Base-by-base conservation (phyloP, 257 asterid genomes). In the Forsythia suspensa region DNA sequence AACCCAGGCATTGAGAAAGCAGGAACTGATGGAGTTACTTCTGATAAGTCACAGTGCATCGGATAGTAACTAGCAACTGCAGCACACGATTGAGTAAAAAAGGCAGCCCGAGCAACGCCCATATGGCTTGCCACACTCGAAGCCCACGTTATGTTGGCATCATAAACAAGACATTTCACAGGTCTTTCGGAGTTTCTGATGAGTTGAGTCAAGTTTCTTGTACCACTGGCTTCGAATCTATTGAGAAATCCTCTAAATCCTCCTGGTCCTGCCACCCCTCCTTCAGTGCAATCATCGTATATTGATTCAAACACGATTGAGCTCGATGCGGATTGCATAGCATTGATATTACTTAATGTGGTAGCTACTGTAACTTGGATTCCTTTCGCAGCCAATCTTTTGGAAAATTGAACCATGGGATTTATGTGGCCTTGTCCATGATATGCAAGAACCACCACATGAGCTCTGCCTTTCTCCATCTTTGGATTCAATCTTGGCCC, bases 351-450 rank as follows among this genome's bases (percentile, higher is more conserved):
- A 39, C 88, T 86, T 73, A 85, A 79, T 2, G 88, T 86, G 18
- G 91, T 84, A 37, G 86, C 82, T 73, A 87, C 74, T 10, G 93
- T 86, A 74, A 90, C 75, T 77, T 84, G 82, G 86, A 88, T 83
- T 20, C 93, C 90, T 73, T 83, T 84, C 70, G 91, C 86, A 73
- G 89, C 84, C 59, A 87, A 75, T 38, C 92, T 78, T 73, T 86
- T 88, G 57, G 90, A 88, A 57, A 87, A 87, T 70, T 88, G 95
- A 55, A 90, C 65, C 90, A 88, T 83, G 68, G 91, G 95, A 71
- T 88, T 88, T 42, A 85, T 85, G 81, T 87, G 95, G 80, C 91
- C 95, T 77, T 88, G 95, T 20, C 92, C 90, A 65, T 90, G 91
- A 84, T 84, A 86, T n/a, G 91, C 82, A 7, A 88, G 79, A 75